These are phyloP conservation scores for Suhomyces bolitotheri DNA, from an alignment of 1,139 yeast species.

Conservation along the genomic window DNA sequence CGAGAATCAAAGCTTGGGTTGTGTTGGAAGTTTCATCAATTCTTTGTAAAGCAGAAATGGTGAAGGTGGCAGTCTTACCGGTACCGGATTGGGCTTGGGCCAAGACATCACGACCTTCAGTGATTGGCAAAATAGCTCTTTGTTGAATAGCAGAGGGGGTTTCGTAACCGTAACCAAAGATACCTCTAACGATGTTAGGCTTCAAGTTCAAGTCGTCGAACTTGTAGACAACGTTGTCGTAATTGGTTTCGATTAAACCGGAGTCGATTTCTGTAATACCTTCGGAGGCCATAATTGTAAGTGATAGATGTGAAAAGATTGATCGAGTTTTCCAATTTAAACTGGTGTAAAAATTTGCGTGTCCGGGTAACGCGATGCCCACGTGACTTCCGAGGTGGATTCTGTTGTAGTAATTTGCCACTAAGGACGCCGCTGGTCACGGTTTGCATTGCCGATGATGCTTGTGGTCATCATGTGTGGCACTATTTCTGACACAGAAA, in stretches of 20 bases:
- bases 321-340: conserved; percentile 7
- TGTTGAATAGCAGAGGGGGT: conserved; percentile 97
- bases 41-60: conserved; percentile 95
- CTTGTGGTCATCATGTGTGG: too few species aligned
- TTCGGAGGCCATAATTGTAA: conserved; percentile 38
- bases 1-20: conserved; percentile 92
- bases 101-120: conserved; percentile 94
- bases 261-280: conserved; percentile 85
- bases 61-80: conserved; percentile 99
- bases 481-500: too few species aligned
- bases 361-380: conserved; percentile 20
- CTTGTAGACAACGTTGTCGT: conserved; percentile 91
- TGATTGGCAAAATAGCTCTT: conserved; percentile 95
- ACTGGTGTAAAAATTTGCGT: conserved; percentile 10
- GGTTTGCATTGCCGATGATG: too few species aligned
- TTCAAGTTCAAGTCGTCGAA: conserved; percentile 86
- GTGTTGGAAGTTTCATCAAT: conserved; percentile 74
- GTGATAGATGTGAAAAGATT: conserved; percentile 2
- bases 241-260: conserved; percentile 89
- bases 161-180: conserved; percentile 98
- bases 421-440: too few species aligned
- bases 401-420: too few species aligned
- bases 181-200: conserved; percentile 78
- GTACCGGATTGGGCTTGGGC: conserved; percentile 99
- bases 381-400: conserved; percentile 9